Conservation (phyloP, 2,329 filamentous ascomycete genomes). For the Cladobotryum protrusum region DNA sequence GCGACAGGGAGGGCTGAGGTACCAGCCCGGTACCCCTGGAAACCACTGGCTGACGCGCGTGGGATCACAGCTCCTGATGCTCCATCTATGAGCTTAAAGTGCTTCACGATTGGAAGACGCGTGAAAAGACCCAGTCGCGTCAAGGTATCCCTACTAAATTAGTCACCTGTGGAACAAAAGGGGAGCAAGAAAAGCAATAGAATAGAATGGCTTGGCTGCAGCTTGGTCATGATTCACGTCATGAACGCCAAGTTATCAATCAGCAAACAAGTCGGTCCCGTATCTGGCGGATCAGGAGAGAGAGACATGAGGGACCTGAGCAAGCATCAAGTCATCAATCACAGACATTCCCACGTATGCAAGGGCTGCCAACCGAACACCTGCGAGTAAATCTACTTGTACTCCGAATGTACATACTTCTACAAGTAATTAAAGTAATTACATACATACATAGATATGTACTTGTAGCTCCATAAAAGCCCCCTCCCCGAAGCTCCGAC, state of each 20-base stretch:
- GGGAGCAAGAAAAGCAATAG: neutral
- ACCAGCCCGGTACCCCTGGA: conserved; percentile 6
- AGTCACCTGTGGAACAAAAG: neutral
- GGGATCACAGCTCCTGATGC: conserved; percentile 4
- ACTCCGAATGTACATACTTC: too few species aligned
- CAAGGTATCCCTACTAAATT: conserved; percentile 14
- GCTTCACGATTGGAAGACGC: conserved; percentile 11
- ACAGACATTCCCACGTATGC: too few species aligned
- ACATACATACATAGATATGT: too few species aligned
- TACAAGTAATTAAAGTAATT: too few species aligned
- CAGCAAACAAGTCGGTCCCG: conserved; percentile 25
- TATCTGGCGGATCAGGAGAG: too few species aligned
- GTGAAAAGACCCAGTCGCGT: conserved; percentile 18
- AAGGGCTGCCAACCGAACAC: too few species aligned
- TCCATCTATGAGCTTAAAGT: conserved; percentile 13
- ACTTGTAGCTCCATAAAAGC: too few species aligned
- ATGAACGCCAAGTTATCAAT: conserved; percentile 23
- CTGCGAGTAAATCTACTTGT: too few species aligned
- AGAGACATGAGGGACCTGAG: too few species aligned
- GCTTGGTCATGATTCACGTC: conserved; percentile 15
- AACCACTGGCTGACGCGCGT: conserved; percentile 1
- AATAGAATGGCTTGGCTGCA: neutral
- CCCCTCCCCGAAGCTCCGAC: too few species aligned
- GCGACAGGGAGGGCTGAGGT: neutral
- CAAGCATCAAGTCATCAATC: neutral